These are phyloP conservation scores for Microstroma glucosiphilum DNA, from an alignment of 1,284 basidiomycete genomes.

Conservation along the genomic window DNA sequence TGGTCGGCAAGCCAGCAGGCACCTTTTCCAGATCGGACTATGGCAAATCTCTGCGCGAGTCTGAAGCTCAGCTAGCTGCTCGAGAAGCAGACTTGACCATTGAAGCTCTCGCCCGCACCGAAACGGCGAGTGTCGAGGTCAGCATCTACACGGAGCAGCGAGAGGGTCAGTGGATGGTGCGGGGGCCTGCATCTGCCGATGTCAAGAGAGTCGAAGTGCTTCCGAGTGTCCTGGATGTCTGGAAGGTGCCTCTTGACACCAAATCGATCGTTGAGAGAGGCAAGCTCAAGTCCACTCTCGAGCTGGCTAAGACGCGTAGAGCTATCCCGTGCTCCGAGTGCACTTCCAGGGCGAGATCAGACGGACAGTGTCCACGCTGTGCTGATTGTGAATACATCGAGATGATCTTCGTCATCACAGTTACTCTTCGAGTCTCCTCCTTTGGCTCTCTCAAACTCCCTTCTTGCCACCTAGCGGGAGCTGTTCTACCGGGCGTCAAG, in stretches of 20 bases:
- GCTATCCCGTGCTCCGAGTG: slow-evolving; percentile 18
- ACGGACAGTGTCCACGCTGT: slow-evolving; percentile 9
- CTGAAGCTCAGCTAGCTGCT: slow-evolving; percentile 15
- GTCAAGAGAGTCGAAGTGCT: slow-evolving; percentile 5
- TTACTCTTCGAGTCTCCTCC: slow-evolving; percentile 18
- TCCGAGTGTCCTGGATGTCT: slow-evolving; percentile 18
- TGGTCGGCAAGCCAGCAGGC: not conserved
- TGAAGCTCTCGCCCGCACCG: slow-evolving; percentile 16
- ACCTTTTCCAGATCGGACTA: not conserved
- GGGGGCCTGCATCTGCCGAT: slow-evolving; percentile 15
- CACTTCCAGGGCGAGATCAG: not conserved
- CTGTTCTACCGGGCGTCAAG: slow-evolving; percentile 15
- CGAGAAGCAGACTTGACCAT: slow-evolving; percentile 22
- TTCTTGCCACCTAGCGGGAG: slow-evolving; percentile 13
- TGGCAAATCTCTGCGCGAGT: slow-evolving; percentile 6
- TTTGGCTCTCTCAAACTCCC: slow-evolving; percentile 23
- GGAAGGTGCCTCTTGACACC: slow-evolving; percentile 21
- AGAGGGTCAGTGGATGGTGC: slow-evolving; percentile 17
- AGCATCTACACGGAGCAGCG: slow-evolving; percentile 20
- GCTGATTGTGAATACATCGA: slow-evolving; percentile 14
- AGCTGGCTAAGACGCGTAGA: slow-evolving; percentile 17
- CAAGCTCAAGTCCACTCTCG: slow-evolving; percentile 22
- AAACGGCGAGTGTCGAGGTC: slow-evolving; percentile 16
- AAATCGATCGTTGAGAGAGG: slow-evolving; percentile 20
- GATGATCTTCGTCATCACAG: slow-evolving; percentile 19